Conservation (phyloP, 2,329 filamentous ascomycete genomes). For the Neonectria ditissima region DNA sequence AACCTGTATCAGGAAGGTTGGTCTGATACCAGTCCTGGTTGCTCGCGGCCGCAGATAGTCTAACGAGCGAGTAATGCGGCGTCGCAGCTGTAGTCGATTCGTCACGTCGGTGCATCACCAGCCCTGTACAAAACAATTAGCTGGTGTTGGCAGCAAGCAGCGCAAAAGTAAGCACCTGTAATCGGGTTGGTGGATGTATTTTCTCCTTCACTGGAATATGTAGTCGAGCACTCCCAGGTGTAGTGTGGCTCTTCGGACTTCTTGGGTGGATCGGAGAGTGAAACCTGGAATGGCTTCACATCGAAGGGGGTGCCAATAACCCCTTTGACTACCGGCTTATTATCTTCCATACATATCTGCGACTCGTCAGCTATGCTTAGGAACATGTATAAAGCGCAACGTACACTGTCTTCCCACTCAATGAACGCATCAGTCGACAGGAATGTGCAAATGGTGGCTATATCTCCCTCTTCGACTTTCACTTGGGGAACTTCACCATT, state of each 20-base stretch:
- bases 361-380: slow-evolving; percentile 21
- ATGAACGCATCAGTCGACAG: slow-evolving; percentile 66
- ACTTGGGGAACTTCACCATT: slow-evolving; percentile 53
- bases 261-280: slow-evolving; percentile 49
- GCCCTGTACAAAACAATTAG: slow-evolving; percentile 49
- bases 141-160: not conserved
- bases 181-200: slow-evolving; percentile 49
- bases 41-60: slow-evolving; percentile 63
- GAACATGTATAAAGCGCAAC: slow-evolving; percentile 13
- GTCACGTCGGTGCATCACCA: slow-evolving; percentile 57
- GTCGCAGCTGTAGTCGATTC: slow-evolving; percentile 40
- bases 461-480: slow-evolving; percentile 55
- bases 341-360: slow-evolving; percentile 58
- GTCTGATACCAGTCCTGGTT: slow-evolving; percentile 67
- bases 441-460: slow-evolving; percentile 61
- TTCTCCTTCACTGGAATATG: slow-evolving; percentile 53
- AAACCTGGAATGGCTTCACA: slow-evolving; percentile 63
- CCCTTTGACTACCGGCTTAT: slow-evolving; percentile 60
- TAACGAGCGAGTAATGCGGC: slow-evolving; percentile 64
- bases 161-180: slow-evolving; percentile 23
- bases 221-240: slow-evolving; percentile 59
- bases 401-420: slow-evolving; percentile 65
- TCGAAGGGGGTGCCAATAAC: slow-evolving; percentile 65
- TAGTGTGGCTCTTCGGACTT: slow-evolving; percentile 50
- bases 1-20: slow-evolving; percentile 52